These are phyloP conservation scores for Hymenoscyphus infarciens DNA, from an alignment of 2,329 filamentous ascomycete genomes.

Conservation along the genomic window DNA sequence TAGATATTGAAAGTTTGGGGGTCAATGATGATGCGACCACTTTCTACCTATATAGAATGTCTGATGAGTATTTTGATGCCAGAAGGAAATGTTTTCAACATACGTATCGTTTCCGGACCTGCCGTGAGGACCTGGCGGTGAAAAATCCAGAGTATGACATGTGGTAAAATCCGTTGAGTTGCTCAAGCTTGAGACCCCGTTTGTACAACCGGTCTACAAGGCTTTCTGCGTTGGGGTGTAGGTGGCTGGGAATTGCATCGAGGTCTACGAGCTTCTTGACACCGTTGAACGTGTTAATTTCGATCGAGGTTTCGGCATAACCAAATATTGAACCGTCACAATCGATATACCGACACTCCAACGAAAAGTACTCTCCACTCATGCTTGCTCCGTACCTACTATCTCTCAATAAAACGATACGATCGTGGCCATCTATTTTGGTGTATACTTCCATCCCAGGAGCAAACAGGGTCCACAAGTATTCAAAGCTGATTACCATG, in stretches of 20 bases:
- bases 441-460: slow-evolving; percentile 23
- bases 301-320: slow-evolving; percentile 18
- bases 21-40: slow-evolving; percentile 23
- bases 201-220: slow-evolving; percentile 14
- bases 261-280: slow-evolving; percentile 18
- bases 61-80: slow-evolving; percentile 8
- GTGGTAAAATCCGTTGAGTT: slow-evolving; percentile 21
- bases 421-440: slow-evolving; percentile 20
- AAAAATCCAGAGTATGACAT: slow-evolving; percentile 24
- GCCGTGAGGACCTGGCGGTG: slow-evolving; percentile 19
- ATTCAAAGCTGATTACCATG: slow-evolving; percentile 49
- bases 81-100: slow-evolving; percentile 7
- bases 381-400: slow-evolving; percentile 27
- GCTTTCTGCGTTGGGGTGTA: slow-evolving; percentile 15
- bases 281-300: slow-evolving; percentile 17
- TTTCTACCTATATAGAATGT: slow-evolving; percentile 17
- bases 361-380: slow-evolving; percentile 19
- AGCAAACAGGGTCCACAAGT: slow-evolving; percentile 45
- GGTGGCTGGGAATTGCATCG: slow-evolving; percentile 18
- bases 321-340: slow-evolving; percentile 21
- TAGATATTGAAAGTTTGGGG: slow-evolving; percentile 20
- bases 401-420: slow-evolving; percentile 18
- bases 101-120: slow-evolving; percentile 21
- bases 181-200: slow-evolving; percentile 14
- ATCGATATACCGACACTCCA: slow-evolving; percentile 21